Base-by-base conservation (phyloP, 1,139 yeast species). In the Candida pseudoviswanathii region DNA sequence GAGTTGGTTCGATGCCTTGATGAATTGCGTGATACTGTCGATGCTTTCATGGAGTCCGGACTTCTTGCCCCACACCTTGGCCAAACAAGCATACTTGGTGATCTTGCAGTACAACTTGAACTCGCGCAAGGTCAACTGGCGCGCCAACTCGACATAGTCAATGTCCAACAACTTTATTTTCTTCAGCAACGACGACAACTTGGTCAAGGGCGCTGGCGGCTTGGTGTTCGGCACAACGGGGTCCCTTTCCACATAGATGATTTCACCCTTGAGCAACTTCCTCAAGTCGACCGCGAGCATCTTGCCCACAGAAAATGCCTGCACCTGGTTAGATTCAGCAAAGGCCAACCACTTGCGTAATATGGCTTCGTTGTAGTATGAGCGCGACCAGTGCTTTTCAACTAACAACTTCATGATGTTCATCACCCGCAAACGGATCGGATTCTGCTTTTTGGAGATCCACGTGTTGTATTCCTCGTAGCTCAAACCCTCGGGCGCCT, bases 401-500 rank as follows among this genome's bases (percentile, higher is more conserved):
- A 91, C 74, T 64, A 95, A 77, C 22, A 81, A 70, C 59, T 84
- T 85, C 81, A 91, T 81, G 33, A 88, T 77, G 55, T 86, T 84
- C 54, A 88, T 77, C 3, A 89, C 91, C 49, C 91, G 75, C 29
- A 81, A 63, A 49, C 94, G 80, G 33, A 89, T 85, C 0, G 92
- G 87, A 63, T 58, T 70, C 66, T 70, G 86, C 60, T 89, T 91
- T 60, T 81, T 82, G 39, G 84, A 83, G 7, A 85, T 79, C 98
- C 99, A 94, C 4, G 77, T 68, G 41, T 84, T 82, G 62, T 89
- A 89, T 61, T 91, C 97, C 53, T 88, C 96, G 57, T 82, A 86
- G 49, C 89, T 82, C 53, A 94, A 71, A 0, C 96, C 97, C 59
- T 88, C 96, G 0, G 97, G 97, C 4, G 97, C 96, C 54, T 82